A percentile compares a stretch with the other conserved stretches of the same genome.
Evolutionary conservation across 345 rosid genomes (phyloP).

Genomic region (Physaria fendleri): DNA sequence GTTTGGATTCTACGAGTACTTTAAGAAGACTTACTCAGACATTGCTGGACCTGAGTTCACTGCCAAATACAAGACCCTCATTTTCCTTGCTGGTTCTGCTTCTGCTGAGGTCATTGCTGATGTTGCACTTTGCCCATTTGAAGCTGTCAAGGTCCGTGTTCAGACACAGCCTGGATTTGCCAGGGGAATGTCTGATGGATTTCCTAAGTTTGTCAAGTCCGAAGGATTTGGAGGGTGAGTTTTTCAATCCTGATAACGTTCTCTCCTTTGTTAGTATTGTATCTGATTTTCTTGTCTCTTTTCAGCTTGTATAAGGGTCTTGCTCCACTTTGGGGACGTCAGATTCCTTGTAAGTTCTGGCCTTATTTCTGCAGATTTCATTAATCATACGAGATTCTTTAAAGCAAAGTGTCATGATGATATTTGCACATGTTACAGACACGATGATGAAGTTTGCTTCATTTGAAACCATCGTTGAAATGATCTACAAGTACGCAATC

Average conservation of each 20-base stretch:
- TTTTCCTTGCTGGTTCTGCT: conserved; percentile 98
- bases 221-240: conserved; percentile 88
- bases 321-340: conserved; percentile 99
- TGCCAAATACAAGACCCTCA: conserved; percentile 86
- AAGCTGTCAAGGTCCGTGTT: conserved; percentile 97
- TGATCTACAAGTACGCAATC: conserved; percentile 73
- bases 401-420: neutral
- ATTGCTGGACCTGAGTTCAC: conserved; percentile 86
- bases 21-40: conserved; percentile 90
- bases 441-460: conserved; percentile 99
- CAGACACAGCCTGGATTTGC: conserved; percentile 99
- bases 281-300: neutral
- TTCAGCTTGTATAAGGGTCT: conserved; percentile 92
- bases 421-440: conserved; percentile 44
- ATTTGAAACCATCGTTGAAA: conserved; percentile 87
- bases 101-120: conserved; percentile 97
- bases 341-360: conserved; percentile 83
- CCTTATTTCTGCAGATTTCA: neutral
- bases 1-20: conserved; percentile 94
- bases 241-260: neutral
- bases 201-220: conserved; percentile 85
- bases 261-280: neutral
- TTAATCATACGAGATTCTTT: neutral
- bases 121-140: conserved; percentile 94
- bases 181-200: conserved; percentile 85